Evolutionary conservation across 2,329 filamentous ascomycete genomes (phyloP).

Genomic region (Cercospora sp.): DNA sequence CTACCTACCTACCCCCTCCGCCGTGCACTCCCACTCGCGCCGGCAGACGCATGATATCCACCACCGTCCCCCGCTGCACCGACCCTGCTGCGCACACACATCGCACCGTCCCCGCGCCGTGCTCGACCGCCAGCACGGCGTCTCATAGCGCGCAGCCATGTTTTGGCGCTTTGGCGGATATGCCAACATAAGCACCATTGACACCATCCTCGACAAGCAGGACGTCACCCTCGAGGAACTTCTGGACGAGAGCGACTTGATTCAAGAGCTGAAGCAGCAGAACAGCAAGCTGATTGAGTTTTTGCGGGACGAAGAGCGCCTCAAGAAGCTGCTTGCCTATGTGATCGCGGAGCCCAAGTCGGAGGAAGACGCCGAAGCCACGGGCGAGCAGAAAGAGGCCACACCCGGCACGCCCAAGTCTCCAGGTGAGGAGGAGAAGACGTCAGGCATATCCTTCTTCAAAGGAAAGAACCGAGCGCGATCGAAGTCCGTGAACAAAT

Average conservation of each 20-base stretch:
- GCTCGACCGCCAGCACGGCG: slow-evolving; percentile 18
- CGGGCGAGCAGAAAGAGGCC: slow-evolving; percentile 36
- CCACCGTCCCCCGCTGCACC: slow-evolving; percentile 5
- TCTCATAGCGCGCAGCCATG: slow-evolving; percentile 64
- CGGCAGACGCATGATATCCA: slow-evolving; percentile 25
- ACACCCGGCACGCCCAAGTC: slow-evolving; percentile 35
- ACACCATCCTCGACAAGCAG: slow-evolving; percentile 92
- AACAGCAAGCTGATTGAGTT: slow-evolving; percentile 98
- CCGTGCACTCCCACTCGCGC: slow-evolving; percentile 5
- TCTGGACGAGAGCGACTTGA: slow-evolving; percentile 91
- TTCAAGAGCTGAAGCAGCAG: slow-evolving; percentile 97
- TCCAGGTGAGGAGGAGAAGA: slow-evolving; percentile 54
- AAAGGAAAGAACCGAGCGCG: slow-evolving; percentile 46
- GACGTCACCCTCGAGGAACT: slow-evolving; percentile 95
- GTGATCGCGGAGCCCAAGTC: slow-evolving; percentile 74
- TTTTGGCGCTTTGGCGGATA: slow-evolving; percentile 99
- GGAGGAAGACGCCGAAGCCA: slow-evolving; percentile 45
- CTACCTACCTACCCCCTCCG: background rate
- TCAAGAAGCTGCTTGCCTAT: slow-evolving; percentile 85
- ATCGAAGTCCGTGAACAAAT: slow-evolving; percentile 46
- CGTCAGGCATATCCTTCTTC: slow-evolving; percentile 49
- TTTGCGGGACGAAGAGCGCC: slow-evolving; percentile 79
- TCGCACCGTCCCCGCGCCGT: slow-evolving; percentile 6
- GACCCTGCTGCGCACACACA: slow-evolving; percentile 14
- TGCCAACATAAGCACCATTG: slow-evolving; percentile 94